Conservation (phyloP, 2,329 filamentous ascomycete species). For the Pseudophaeomoniella oleicola region DNA sequence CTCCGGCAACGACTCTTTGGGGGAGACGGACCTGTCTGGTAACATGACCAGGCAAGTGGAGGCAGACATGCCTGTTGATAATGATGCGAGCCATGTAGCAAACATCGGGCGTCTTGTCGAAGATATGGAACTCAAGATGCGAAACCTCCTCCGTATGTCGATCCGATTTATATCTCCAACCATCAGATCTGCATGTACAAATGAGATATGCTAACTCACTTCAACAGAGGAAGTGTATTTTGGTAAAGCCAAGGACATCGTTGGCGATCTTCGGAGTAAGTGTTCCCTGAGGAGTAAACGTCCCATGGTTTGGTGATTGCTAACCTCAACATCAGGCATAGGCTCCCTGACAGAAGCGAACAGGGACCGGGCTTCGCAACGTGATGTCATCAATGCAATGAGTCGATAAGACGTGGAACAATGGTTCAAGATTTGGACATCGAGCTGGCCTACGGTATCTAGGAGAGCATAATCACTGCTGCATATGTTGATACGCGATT, state of each 20-base stretch:
- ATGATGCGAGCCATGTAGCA: slow-evolving; percentile 83
- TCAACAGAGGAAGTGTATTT: slow-evolving; percentile 83
- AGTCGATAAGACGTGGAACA: too few relatives aligned
- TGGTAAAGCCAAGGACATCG: slow-evolving; percentile 96
- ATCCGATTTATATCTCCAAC: too few relatives aligned
- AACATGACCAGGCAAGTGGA: slow-evolving; percentile 98
- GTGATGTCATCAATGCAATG: slow-evolving; percentile 65
- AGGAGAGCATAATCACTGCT: too few relatives aligned
- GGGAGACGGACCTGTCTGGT: slow-evolving; percentile 80
- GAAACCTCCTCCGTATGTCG: slow-evolving; percentile 62
- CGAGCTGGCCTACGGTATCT: too few relatives aligned
- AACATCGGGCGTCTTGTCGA: slow-evolving; percentile 91
- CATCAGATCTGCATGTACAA: too few relatives aligned
- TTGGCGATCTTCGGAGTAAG: slow-evolving; percentile 79
- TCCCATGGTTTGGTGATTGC: too few relatives aligned
- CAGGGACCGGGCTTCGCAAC: slow-evolving; percentile 69
- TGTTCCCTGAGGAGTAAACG: slow-evolving; percentile 9
- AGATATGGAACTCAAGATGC: slow-evolving; percentile 99
- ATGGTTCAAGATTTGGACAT: too few relatives aligned
- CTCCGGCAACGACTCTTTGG: slow-evolving; percentile 45
- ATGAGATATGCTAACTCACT: slow-evolving; percentile 2
- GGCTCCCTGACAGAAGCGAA: slow-evolving; percentile 71
- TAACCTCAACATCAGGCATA: slow-evolving; percentile 36
- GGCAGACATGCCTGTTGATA: slow-evolving; percentile 75
- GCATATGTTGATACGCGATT: too few relatives aligned